A percentile compares a stretch with the other conserved stretches of the same genome.
Conservation (phyloP, 345 rosid species). For the Angophora floribunda region DNA sequence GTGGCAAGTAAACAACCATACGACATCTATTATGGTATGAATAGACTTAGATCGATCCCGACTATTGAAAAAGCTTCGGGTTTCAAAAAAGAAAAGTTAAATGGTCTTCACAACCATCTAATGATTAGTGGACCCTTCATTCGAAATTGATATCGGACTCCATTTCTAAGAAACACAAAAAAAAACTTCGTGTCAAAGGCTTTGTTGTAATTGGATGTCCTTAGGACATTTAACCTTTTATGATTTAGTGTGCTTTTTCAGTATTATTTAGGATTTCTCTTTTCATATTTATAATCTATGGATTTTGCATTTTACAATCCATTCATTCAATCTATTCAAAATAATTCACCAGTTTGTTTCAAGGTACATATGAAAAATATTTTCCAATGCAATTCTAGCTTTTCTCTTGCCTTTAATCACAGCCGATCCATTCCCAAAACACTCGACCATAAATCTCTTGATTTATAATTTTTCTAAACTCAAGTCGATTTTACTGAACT, state of each 20-base stretch:
- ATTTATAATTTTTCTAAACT: not conserved
- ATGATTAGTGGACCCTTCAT: not conserved
- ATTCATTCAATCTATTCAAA: too few relatives aligned
- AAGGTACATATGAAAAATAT: not conserved
- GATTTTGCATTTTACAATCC: not conserved
- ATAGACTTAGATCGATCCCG: not conserved
- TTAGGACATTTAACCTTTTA: not conserved
- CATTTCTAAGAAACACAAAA: not conserved
- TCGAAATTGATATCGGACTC: not conserved
- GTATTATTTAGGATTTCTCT: not conserved
- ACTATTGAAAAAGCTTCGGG: not conserved
- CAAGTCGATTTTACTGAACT: rapidly evolving
- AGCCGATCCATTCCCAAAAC: not conserved
- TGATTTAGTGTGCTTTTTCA: not conserved
- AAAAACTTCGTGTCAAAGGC: not conserved
- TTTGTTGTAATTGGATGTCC: not conserved
- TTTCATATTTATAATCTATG: not conserved
- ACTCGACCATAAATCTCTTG: not conserved
- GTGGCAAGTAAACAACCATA: not conserved
- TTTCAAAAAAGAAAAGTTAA: not conserved
- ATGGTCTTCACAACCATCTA: not conserved
- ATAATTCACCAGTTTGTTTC: too few relatives aligned
- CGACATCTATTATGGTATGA: not conserved
- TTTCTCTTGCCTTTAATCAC: not conserved
- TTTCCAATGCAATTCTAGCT: not conserved